A percentile compares a stretch with the other conserved stretches of the same genome.
These are phyloP conservation scores for Suillus clintonianus DNA, from an alignment of 768 basidiomycete genomes.

Conservation along the genomic window DNA sequence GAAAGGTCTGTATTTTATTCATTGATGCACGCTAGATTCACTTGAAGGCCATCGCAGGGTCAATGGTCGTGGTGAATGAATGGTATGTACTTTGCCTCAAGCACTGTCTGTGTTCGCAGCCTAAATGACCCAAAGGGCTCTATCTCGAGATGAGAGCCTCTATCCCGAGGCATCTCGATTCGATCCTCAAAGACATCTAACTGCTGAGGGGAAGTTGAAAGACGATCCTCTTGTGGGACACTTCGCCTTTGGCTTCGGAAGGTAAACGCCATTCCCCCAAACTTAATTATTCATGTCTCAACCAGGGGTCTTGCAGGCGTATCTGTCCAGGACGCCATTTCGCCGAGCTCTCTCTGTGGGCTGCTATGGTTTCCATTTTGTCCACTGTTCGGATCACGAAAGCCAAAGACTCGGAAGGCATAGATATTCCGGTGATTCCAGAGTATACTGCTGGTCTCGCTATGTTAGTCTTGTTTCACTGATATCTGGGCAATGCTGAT, in stretches of 20 bases:
- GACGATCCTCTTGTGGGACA: not conserved
- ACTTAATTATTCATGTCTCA: not conserved
- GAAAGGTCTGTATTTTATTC: conserved; percentile 11
- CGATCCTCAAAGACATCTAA: not conserved
- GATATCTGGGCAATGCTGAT: not conserved
- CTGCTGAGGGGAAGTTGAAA: not conserved
- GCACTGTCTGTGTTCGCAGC: not conserved
- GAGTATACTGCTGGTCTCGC: conserved; percentile 1
- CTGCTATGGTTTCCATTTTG: conserved; percentile 3
- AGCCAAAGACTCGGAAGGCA: conserved; percentile 5
- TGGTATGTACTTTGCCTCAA: not conserved
- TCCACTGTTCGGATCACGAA: conserved; percentile 9
- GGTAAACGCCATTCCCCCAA: not conserved
- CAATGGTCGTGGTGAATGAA: not conserved
- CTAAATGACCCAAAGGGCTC: not conserved
- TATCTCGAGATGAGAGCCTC: not conserved
- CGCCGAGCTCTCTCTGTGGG: conserved; percentile 4
- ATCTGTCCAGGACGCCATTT: conserved; percentile 10
- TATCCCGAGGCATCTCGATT: conserved; percentile 1
- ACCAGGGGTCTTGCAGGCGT: not conserved
- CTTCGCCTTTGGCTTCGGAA: not conserved
- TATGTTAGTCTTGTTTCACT: not conserved
- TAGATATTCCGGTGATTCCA: not conserved
- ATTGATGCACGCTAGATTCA: not conserved
- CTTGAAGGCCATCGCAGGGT: not conserved